A percentile compares a stretch with the other conserved stretches of the same genome.
These are phyloP conservation scores for Escovopsis sp. DNA, from an alignment of 2,329 filamentous ascomycete genomes.

Conservation along the genomic window DNA sequence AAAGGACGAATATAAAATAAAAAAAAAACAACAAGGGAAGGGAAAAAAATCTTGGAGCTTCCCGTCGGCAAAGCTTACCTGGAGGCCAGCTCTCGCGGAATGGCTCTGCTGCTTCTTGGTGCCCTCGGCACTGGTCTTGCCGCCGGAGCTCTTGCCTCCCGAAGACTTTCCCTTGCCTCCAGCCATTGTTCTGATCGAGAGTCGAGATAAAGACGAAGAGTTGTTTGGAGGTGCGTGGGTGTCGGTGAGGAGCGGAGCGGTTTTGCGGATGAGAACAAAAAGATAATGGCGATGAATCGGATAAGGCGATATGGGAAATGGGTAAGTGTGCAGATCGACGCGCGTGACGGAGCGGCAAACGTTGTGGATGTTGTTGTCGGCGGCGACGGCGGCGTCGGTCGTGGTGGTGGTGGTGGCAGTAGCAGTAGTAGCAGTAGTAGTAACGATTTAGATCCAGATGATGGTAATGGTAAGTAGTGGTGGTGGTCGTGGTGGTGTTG, in stretches of 20 bases:
- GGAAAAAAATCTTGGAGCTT: constrained; percentile 10
- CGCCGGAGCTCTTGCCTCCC: constrained; percentile 76
- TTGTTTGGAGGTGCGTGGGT: not conserved
- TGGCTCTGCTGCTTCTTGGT: constrained; percentile 95
- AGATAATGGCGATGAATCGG: constrained; percentile 1
- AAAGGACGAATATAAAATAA: not conserved
- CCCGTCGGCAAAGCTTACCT: constrained; percentile 47
- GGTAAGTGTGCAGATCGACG: constrained; percentile 1
- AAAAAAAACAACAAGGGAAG: not conserved
- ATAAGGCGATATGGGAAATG: constrained; percentile 1
- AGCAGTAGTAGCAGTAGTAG: no score
- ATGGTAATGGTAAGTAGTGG: constrained; percentile 3
- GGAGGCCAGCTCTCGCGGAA: constrained; percentile 85
- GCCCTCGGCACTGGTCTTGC: constrained; percentile 53
- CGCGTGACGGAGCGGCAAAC: not conserved
- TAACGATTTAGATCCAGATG: not conserved
- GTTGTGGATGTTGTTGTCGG: not conserved
- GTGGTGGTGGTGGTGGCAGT: constrained; percentile 1
- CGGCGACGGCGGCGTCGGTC: not conserved
- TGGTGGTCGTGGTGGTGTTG: constrained; percentile 9
- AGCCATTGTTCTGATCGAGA: constrained; percentile 35
- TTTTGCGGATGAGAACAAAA: not conserved
- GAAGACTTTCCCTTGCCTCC: constrained; percentile 90
- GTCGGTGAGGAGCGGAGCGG: not conserved
- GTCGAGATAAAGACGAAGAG: not conserved